Conservation (phyloP, 176 grass and related monocot genomes). For the Zoysia japonica region DNA sequence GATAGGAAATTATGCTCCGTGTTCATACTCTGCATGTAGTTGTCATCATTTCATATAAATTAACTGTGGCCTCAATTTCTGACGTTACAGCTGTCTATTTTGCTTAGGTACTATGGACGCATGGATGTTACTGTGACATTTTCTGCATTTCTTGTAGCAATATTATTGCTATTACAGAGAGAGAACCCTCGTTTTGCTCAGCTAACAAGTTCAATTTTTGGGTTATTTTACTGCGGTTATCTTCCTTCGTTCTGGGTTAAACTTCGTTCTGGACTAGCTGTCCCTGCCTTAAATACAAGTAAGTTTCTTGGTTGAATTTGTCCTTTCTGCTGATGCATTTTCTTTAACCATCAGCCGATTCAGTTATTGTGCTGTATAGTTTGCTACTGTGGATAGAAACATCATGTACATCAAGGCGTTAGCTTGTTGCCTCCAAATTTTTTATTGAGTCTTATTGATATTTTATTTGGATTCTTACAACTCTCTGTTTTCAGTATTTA, state of each 20-base stretch:
- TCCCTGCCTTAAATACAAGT: constrained; percentile 90
- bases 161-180: constrained; percentile 84
- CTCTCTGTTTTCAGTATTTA: not conserved
- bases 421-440: not conserved
- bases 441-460: constrained; percentile 26
- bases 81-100: constrained; percentile 39
- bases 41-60: constrained; percentile 38
- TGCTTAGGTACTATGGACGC: constrained; percentile 87
- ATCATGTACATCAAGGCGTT: not conserved
- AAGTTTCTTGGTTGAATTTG: constrained; percentile 35
- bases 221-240: constrained; percentile 97
- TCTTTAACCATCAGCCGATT: not conserved
- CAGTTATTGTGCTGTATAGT: not conserved
- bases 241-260: constrained; percentile 99
- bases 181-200: constrained; percentile 95
- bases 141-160: constrained; percentile 81
- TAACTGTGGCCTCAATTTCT: constrained; percentile 11
- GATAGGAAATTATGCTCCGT: not conserved
- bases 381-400: not conserved
- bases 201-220: constrained; percentile 94
- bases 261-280: constrained; percentile 82
- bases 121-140: constrained; percentile 88
- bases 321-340: not conserved
- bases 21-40: constrained; percentile 16
- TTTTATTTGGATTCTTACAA: not conserved